Evolutionary conservation across 768 basidiomycete species (phyloP).

Genomic region (Leucosporidium yakuticum): DNA sequence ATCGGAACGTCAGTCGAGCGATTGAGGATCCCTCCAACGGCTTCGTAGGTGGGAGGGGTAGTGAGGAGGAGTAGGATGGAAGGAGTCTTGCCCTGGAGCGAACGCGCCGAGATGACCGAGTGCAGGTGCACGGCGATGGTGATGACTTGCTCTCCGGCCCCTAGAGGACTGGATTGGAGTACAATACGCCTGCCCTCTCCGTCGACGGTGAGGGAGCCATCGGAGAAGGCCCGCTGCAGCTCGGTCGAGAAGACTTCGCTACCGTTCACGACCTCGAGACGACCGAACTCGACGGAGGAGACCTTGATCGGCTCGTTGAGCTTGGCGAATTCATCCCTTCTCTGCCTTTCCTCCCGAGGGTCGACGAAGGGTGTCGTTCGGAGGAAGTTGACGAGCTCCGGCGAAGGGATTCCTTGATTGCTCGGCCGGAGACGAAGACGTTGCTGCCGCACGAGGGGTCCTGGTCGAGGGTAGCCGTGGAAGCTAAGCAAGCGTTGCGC

Average conservation of each 20-base stretch:
- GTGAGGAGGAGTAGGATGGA: slow-evolving; percentile 14
- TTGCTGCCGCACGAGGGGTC: background rate
- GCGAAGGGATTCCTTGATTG: background rate
- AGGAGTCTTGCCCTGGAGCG: background rate
- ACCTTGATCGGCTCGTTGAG: slow-evolving; percentile 7
- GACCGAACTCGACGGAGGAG: slow-evolving; percentile 7
- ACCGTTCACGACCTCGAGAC: background rate
- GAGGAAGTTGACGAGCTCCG: slow-evolving; percentile 7
- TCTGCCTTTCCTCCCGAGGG: background rate
- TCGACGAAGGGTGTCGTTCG: slow-evolving; percentile 12
- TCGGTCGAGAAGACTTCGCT: slow-evolving; percentile 1
- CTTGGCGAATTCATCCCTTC: background rate
- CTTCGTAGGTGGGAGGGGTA: background rate
- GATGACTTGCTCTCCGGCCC: background rate
- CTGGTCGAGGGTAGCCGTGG: background rate
- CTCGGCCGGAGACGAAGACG: background rate
- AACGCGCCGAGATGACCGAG: background rate
- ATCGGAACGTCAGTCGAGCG: too few relatives aligned
- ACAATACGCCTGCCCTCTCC: slow-evolving; percentile 3
- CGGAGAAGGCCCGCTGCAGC: background rate
- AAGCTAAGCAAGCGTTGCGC: slow-evolving; percentile 3
- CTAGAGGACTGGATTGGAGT: background rate
- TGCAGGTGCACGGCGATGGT: background rate
- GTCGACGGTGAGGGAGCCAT: background rate
- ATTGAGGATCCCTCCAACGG: background rate